These are phyloP conservation scores for Heritiera fomes DNA, from an alignment of 345 rosid genomes.

Conservation along the genomic window DNA sequence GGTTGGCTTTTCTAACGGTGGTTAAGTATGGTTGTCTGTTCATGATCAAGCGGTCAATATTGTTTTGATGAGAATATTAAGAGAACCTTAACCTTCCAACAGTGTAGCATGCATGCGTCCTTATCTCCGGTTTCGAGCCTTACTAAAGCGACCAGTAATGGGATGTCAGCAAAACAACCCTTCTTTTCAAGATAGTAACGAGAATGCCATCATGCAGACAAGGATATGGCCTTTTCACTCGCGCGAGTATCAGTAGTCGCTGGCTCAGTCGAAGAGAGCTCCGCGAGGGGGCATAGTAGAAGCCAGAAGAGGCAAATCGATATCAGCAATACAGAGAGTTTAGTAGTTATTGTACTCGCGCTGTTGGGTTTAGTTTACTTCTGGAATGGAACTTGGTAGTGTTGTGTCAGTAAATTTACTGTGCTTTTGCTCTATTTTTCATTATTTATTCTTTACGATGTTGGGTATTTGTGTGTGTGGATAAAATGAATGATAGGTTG, in stretches of 20 bases:
- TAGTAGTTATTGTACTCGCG: background rate
- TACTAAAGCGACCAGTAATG: conserved; percentile 19
- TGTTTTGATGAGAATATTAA: conserved; percentile 22
- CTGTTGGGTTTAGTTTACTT: background rate
- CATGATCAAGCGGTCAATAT: conserved; percentile 40
- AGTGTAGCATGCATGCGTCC: conserved; percentile 59
- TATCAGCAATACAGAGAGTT: background rate
- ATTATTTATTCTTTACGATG: background rate
- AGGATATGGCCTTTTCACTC: background rate
- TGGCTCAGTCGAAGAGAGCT: conserved; percentile 7
- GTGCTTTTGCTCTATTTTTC: background rate
- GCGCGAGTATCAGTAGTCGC: background rate
- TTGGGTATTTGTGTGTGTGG: background rate
- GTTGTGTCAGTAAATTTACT: conserved; percentile 6
- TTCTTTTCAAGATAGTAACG: background rate
- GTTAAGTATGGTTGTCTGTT: conserved; percentile 26
- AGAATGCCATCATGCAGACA: conserved; percentile 10
- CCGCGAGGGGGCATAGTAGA: conserved; percentile 15
- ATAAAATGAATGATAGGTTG: background rate
- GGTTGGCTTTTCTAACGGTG: conserved; percentile 30
- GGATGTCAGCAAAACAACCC: conserved; percentile 19
- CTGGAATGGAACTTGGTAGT: background rate
- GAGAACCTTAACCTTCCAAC: conserved; percentile 52
- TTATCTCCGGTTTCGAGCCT: conserved; percentile 37
- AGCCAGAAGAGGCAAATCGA: background rate